A percentile compares a stretch with the other conserved stretches of the same genome.
Evolutionary conservation across 2,329 filamentous ascomycete genomes (phyloP).

Genomic region (Xylariaceae sp.): DNA sequence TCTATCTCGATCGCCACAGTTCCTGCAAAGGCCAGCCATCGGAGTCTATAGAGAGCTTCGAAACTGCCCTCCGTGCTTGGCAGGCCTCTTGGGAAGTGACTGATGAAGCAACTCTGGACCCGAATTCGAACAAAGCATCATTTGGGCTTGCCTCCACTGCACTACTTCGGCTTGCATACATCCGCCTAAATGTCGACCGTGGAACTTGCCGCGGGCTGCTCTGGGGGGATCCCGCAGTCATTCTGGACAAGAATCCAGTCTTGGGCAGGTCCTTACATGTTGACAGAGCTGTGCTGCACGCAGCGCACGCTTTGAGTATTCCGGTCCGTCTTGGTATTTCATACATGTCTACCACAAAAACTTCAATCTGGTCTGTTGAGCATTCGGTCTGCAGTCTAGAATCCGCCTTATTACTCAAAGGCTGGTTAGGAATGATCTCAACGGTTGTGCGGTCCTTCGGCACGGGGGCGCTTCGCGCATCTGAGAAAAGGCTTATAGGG

Average conservation of each 20-base stretch:
- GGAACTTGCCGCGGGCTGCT: constrained; percentile 54
- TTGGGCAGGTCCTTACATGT: constrained; percentile 45
- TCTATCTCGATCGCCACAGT: constrained; percentile 56
- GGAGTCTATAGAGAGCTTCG: constrained; percentile 52
- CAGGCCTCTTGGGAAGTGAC: constrained; percentile 59
- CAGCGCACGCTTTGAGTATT: constrained; percentile 61
- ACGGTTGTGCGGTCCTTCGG: constrained; percentile 18
- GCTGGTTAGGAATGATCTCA: constrained; percentile 47
- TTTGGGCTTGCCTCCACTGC: constrained; percentile 56
- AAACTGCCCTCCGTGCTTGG: constrained; percentile 56
- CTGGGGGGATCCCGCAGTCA: constrained; percentile 50
- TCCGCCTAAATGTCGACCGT: constrained; percentile 45
- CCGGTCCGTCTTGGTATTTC: constrained; percentile 59
- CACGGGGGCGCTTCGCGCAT: constrained; percentile 14
- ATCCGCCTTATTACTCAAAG: constrained; percentile 54
- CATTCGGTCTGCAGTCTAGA: constrained; percentile 61
- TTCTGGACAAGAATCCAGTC: constrained; percentile 50
- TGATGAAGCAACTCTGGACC: constrained; percentile 60
- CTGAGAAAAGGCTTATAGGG: constrained; percentile 34
- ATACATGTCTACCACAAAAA: constrained; percentile 59
- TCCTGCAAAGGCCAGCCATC: constrained; percentile 13
- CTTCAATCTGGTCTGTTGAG: constrained; percentile 62
- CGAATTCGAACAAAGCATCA: constrained; percentile 58
- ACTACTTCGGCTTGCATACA: constrained; percentile 32
- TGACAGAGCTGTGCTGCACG: constrained; percentile 54